Percentiles rank a stretch among this genome's conserved stretches.
Evolutionary conservation across 805 yeast genomes (phyloP).

Genomic region (Spathaspora hagerdaliae): DNA sequence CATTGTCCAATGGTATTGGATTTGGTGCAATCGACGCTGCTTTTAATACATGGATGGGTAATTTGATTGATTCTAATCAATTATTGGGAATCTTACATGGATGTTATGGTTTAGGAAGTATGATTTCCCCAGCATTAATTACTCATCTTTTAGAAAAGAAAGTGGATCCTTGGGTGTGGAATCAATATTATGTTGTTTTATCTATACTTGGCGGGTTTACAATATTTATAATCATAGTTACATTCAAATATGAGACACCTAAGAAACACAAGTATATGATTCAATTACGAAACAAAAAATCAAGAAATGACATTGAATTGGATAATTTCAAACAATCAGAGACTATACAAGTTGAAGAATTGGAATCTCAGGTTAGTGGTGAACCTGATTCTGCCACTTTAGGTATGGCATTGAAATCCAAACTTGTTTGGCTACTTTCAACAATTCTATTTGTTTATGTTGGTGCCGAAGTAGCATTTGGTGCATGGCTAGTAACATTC

Average conservation of each 20-base stretch:
- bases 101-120: constrained; percentile 50
- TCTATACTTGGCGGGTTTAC: constrained; percentile 19
- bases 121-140: constrained; percentile 46
- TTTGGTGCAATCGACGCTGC: constrained; percentile 55
- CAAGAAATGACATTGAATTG: constrained; percentile 11
- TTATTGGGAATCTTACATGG: constrained; percentile 51
- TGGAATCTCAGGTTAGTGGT: constrained; percentile 9
- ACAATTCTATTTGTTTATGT: constrained; percentile 43
- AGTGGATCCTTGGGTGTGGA: constrained; percentile 43
- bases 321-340: background rate
- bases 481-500: constrained; percentile 50
- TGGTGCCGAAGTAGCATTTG: constrained; percentile 52
- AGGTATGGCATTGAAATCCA: constrained; percentile 31
- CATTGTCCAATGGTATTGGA: constrained; percentile 49
- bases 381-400: constrained; percentile 15
- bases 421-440: constrained; percentile 38
- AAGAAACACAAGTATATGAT: constrained; percentile 35
- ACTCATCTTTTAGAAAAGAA: constrained; percentile 37
- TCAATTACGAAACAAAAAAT: constrained; percentile 5
- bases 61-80: constrained; percentile 44
- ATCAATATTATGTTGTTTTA: constrained; percentile 40
- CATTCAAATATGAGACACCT: constrained; percentile 42
- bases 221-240: constrained; percentile 17
- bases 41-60: constrained; percentile 51
- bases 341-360: background rate